Base-by-base conservation (phyloP, 495 filamentous ascomycete genomes). In the Penicillium tannophilum region DNA sequence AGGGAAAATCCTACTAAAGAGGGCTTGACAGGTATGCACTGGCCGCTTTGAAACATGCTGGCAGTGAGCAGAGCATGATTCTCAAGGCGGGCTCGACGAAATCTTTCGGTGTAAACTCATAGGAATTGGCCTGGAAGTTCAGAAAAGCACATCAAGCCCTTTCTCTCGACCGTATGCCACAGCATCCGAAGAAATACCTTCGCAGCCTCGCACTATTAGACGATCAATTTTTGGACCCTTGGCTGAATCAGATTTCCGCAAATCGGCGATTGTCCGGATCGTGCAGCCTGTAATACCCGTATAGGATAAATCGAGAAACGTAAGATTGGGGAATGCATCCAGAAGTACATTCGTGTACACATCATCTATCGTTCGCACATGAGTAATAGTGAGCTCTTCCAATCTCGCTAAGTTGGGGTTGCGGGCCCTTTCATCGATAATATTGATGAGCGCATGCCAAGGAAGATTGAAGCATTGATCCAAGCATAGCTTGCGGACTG, bases 271-370 rank as follows among this genome's bases (percentile, higher is more conserved):
- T 53, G 52, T 64, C 17, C 73, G 76, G 33, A 79, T 61, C 6
- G 67, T 63, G 30, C 57, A 61, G 0, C 77, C 77, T 6, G 73
- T 77, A 2, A 80, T 70, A 5, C 56, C 54, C 3, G 75, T 78
- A 41, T 64, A 65, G 1, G 75, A 73, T 8, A 79, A 20, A 52
- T 76, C 62, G 2, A 80, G 64, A 1, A 68, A 55, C 26, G 69
- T 72, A 23, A 80, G 43, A 0, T 64, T 55, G 0, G 53, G 55
- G 30, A 77, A 56, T 8, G n/a, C 30, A 5, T 53, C 54, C 26
- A 66, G 52, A 0, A 76, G 31, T 3, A 6, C 7, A 6, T 45
- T 45, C 2, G 71, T 51, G 14, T 51, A 46, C 0, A 33, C 31
- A 45, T 78, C 74, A 10, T 66, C 61, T 17, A 76, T 45, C 3